Conservation (phyloP, 805 yeast species). For the Saccharomycopsis synnaedendra region DNA sequence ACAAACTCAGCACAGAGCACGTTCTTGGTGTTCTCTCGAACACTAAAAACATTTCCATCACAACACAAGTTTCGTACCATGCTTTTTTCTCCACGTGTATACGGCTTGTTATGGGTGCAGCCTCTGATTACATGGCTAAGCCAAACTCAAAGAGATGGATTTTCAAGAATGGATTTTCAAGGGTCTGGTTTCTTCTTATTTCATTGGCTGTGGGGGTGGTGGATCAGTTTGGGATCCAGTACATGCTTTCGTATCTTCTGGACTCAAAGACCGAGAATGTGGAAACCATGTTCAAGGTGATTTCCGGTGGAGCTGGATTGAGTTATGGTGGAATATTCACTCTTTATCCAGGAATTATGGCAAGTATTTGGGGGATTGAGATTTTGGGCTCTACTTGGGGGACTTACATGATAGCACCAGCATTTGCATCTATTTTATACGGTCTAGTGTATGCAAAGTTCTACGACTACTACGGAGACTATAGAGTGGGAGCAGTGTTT, state of each 20-base stretch:
- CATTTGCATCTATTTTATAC: slow-evolving; percentile 60
- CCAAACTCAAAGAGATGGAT: slow-evolving; percentile 10
- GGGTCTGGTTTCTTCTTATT: slow-evolving; percentile 23
- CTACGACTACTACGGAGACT: slow-evolving; percentile 35
- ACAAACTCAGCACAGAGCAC: slow-evolving; percentile 12
- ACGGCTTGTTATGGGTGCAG: slow-evolving; percentile 54
- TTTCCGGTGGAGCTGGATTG: slow-evolving; percentile 45
- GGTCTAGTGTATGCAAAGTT: slow-evolving; percentile 60
- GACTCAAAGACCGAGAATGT: slow-evolving; percentile 17
- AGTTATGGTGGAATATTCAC: slow-evolving; percentile 82
- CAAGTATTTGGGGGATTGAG: slow-evolving; percentile 80
- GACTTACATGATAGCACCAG: slow-evolving; percentile 78
- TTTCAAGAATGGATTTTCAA: slow-evolving; percentile 18
- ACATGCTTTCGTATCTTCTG: neutral
- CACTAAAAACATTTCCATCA: slow-evolving; percentile 20
- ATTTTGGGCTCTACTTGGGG: slow-evolving; percentile 93
- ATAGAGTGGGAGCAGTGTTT: slow-evolving; percentile 2
- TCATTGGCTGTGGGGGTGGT: slow-evolving; percentile 26
- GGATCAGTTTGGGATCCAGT: slow-evolving; percentile 23
- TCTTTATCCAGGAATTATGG: slow-evolving; percentile 71
- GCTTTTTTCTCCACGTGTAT: slow-evolving; percentile 61
- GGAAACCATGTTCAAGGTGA: slow-evolving; percentile 17
- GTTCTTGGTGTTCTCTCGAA: slow-evolving; percentile 11
- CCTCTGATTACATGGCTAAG: slow-evolving; percentile 46
- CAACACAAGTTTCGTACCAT: slow-evolving; percentile 45